These are phyloP conservation scores for Trypanosoma vivax DNA, from an alignment of 208 protist species.

Conservation along the genomic window DNA sequence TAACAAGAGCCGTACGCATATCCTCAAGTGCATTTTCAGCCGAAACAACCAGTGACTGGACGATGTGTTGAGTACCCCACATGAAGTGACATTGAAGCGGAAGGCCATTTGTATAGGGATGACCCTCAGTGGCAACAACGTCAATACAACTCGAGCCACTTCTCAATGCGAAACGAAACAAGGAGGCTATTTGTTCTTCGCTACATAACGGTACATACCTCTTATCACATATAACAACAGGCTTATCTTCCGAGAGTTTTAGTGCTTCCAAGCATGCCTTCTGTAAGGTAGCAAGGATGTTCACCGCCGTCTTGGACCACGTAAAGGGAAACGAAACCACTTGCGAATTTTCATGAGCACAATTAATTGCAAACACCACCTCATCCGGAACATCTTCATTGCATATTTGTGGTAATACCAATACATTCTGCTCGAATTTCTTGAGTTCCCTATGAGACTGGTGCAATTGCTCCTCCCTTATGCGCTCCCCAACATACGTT, in stretches of 20 bases:
- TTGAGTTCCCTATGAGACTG: too few relatives aligned
- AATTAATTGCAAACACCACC: conserved; percentile 16
- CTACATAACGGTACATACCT: conserved; percentile 8
- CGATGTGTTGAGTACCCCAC: conserved; percentile 28
- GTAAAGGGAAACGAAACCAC: conserved; percentile 11
- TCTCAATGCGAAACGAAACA: conserved; percentile 7
- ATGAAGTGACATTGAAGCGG: conserved; percentile 27
- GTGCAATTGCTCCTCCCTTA: too few relatives aligned
- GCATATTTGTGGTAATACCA: neutral
- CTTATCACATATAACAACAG: conserved; percentile 12
- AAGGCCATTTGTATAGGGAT: conserved; percentile 8
- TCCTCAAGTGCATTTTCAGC: conserved; percentile 27
- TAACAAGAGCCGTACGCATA: conserved; percentile 24
- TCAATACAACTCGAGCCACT: neutral
- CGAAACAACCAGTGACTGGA: conserved; percentile 27
- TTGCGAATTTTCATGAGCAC: neutral
- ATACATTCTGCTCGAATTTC: neutral
- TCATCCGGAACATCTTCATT: conserved; percentile 2
- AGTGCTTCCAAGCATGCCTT: conserved; percentile 4
- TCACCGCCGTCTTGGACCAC: neutral
- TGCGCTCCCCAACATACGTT: too few relatives aligned
- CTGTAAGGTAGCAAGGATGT: conserved; percentile 1
- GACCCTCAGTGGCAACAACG: conserved; percentile 5
- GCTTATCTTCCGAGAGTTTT: neutral
- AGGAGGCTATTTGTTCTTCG: neutral